Conservation (phyloP, 495 filamentous ascomycete species). For the Pseudevernia furfuracea region DNA sequence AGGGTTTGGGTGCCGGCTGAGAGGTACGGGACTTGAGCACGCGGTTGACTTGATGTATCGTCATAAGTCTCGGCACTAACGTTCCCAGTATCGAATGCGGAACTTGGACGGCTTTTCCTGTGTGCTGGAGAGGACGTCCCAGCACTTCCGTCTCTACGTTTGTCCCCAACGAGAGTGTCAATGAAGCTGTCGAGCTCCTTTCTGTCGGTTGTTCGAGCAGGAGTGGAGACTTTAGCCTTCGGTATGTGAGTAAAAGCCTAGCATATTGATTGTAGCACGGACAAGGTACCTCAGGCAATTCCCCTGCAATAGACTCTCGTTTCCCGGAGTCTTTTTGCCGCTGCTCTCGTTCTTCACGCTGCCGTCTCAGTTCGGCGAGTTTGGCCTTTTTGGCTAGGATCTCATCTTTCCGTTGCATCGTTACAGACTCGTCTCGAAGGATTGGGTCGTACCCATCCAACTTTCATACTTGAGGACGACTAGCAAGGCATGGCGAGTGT, state of each 20-base stretch:
- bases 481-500: neutral
- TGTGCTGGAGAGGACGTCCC: slow-evolving; percentile 50
- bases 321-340: slow-evolving; percentile 63
- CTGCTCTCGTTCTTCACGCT: slow-evolving; percentile 56
- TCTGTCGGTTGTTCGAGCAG: slow-evolving; percentile 60
- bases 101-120: slow-evolving; percentile 71
- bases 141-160: slow-evolving; percentile 62
- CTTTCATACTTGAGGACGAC: neutral
- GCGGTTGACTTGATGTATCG: slow-evolving; percentile 26
- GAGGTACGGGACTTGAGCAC: slow-evolving; percentile 9
- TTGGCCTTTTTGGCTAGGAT: slow-evolving; percentile 89
- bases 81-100: slow-evolving; percentile 67
- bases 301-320: slow-evolving; percentile 55
- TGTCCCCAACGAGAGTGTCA: slow-evolving; percentile 66
- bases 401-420: slow-evolving; percentile 73
- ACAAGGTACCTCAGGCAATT: slow-evolving; percentile 44
- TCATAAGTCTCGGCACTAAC: slow-evolving; percentile 65
- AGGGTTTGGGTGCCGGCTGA: slow-evolving; percentile 51
- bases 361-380: slow-evolving; percentile 90
- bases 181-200: slow-evolving; percentile 80
- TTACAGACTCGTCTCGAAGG: neutral
- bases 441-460: no score
- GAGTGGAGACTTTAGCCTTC: slow-evolving; percentile 47
- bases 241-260: neutral
- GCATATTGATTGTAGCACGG: neutral